Evolutionary conservation across 2,329 filamentous ascomycete species (phyloP), one percentile per base, ranked within the genome.

Genomic region (Lachnellula suecica): DNA sequence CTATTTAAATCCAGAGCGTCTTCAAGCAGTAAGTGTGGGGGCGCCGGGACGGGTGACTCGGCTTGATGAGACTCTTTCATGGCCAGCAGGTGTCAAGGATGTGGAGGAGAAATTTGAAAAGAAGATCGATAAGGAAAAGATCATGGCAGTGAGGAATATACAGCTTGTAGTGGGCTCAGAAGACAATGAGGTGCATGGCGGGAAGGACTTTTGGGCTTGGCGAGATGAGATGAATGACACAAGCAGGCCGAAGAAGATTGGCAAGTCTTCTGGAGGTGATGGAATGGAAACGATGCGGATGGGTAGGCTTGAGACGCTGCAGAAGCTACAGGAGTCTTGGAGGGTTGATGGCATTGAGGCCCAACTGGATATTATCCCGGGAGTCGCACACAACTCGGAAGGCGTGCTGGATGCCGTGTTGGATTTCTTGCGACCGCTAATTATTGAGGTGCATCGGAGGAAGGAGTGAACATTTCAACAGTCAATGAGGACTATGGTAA

Each of bases 1-100:
- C 13, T 69, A 68, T 50, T 48, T 70, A 22, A 58, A 69, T 51
- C 64, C 68, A 3, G 63, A 69, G 48, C 60, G 63, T 8, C 35
- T 69, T 1, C 44, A 51, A 3, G 62, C 61, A 15, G 61, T 62
- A 4, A 68, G 64, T 47, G 44, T 68, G n/a, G 67, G 67, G 19
- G 66, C 68, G 7, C 68, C 66, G 8, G 67, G 66, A 1, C 47
- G 54, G n/a, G 52, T 54, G 5, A 68, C 66, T n/a, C 13, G 35
- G 6, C 49, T 68, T 4, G 61, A 68, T 41, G 54, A 59, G 2
- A 31, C 40, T 10, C 44, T 54, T 29, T 51, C 48, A 15, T 67
- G 60, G 63, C 63, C 62, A 6, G 27, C 15, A 2, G 62, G 64
- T 11, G 51, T 59, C 23, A 51, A 53, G 42, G 53, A 64, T 49